Base-by-base conservation (phyloP, 2,329 filamentous ascomycete species). In the Hansfordia pulvinata region DNA sequence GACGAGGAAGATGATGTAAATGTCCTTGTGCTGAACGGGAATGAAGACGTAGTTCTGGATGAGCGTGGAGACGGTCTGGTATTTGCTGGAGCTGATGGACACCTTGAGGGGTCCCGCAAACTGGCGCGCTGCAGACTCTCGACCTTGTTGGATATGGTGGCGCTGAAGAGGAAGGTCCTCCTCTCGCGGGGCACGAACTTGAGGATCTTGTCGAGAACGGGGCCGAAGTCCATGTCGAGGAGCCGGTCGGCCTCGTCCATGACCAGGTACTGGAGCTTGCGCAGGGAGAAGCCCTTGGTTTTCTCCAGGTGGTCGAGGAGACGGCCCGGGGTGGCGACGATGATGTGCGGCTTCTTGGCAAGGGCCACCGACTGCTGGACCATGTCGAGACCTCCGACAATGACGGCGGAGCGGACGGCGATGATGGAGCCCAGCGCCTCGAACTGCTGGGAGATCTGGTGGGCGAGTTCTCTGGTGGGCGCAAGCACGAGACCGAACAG, bases 381-480 rank as follows among this genome's bases (percentile, higher is more conserved):
- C 83, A 94, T 94, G 38, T 96, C 88, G 64, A 96, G 76, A 22
- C 90, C 90, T 42, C 90, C 90, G 2, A 96, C 82, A 22, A 98
- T 74, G 10, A 88, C 76, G 6, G 82, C 77, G 43, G 76, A 84
- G 43, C 84, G 74, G 19, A 96, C 78, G n/a, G 76, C 79, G 39
- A 98, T 94, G 16, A 85, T 62, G 8, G 81, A 76, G 5, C 88
- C 86, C 1, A 98, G 66, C 0, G 82, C 82, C 46, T 94, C 86
- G 39, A 94, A 88, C 3, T 80, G 67, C 47, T 92, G 71, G 4
- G 79, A 76, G 37, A 94, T 96, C 50, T 98, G 90, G 33, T 81
- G 80, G 3, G 90, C 90, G 30, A 98, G 54, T 59, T 98, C 90
- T 48, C 90, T 76, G 4, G 90, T 98, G 0, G 90, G 90, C 1